These are phyloP conservation scores for Dictyostelium capitatum DNA, from an alignment of 78 protist species.

Conservation along the genomic window DNA sequence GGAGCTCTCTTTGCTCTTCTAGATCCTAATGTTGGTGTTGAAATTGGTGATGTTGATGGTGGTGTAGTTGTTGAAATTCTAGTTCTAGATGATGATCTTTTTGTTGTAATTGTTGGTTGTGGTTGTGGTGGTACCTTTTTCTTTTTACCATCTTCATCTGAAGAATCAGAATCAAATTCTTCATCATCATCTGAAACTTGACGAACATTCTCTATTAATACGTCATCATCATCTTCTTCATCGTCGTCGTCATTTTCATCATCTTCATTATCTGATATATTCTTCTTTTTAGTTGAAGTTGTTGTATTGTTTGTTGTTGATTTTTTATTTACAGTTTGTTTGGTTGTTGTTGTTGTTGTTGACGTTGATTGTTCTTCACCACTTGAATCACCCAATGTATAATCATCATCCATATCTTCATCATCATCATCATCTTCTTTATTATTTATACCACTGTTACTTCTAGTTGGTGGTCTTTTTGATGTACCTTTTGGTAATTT, in stretches of 20 bases:
- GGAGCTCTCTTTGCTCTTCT: neutral
- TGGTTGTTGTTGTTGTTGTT: neutral
- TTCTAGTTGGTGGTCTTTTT: conserved; percentile 31
- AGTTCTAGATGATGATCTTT: conserved; percentile 2
- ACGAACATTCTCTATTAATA: conserved; percentile 2
- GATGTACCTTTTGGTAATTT: neutral
- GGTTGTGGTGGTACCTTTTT: neutral
- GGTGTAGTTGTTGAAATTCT: neutral
- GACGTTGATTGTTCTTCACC: too few relatives aligned
- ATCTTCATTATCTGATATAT: neutral
- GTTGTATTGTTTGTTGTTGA: neutral
- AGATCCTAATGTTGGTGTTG: neutral
- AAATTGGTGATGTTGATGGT: neutral
- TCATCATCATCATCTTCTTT: neutral
- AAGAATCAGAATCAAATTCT: neutral
- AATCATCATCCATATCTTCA: neutral
- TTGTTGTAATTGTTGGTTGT: neutral
- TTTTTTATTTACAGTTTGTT: conserved; percentile 12
- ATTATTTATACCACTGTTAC: neutral
- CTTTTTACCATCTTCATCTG: neutral
- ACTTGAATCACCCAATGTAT: conserved; percentile 3
- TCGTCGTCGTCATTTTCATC: neutral
- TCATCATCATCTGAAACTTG: neutral
- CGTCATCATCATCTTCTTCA: neutral
- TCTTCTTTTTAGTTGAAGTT: neutral